phyloP scores from a whole-genome alignment of 2,329 filamentous ascomycete genomes.

The Pseudocercospora pini-densiflorae region DNA sequence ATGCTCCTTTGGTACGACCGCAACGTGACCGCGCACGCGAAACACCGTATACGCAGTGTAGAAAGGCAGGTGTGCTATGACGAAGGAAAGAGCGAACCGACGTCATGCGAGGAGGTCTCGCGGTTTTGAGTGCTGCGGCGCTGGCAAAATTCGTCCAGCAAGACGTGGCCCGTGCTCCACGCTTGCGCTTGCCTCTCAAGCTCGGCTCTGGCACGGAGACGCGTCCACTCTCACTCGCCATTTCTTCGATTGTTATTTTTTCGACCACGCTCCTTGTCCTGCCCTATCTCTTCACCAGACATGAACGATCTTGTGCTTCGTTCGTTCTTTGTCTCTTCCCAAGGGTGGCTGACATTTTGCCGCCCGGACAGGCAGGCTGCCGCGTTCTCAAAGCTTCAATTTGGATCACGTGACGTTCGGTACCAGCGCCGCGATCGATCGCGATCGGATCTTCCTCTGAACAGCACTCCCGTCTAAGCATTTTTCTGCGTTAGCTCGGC shows the following conservation, averaged over 20 bases:
- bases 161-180: neutral
- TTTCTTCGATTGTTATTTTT: neutral
- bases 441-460: neutral
- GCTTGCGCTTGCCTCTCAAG: neutral
- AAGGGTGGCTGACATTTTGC: neutral
- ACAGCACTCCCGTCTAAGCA: neutral
- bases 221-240: neutral
- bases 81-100: neutral
- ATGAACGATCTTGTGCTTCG: neutral
- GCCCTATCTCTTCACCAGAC: neutral
- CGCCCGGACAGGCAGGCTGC: neutral
- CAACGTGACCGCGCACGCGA: conserved; percentile 11
- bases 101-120: neutral
- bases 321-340: neutral
- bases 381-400: neutral
- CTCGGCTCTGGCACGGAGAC: conserved; percentile 4
- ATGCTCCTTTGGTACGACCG: neutral
- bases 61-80: conserved; percentile 5
- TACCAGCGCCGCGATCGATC: neutral
- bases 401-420: neutral
- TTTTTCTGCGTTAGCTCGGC: neutral
- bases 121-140: neutral
- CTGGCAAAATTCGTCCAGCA: neutral
- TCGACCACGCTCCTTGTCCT: neutral
- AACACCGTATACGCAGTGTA: conserved; percentile 2